A percentile compares a stretch with the other conserved stretches of the same genome.
Conservation (phyloP, 352 stramenopile genomes). For the Pythium coloratum region DNA sequence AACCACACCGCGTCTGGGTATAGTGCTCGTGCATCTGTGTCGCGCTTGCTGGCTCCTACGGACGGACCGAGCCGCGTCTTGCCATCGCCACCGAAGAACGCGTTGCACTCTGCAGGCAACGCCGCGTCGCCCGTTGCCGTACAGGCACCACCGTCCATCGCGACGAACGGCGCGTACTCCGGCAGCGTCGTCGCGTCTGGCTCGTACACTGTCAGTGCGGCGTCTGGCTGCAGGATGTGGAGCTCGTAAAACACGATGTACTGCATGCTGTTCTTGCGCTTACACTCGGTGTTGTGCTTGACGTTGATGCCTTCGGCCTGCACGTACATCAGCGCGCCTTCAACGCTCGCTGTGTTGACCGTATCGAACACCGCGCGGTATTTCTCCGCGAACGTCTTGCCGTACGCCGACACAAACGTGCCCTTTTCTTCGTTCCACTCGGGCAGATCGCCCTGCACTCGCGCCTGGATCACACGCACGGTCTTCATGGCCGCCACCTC, state of each 20-base stretch:
- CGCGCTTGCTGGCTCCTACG: constrained; percentile 38
- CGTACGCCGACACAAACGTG: constrained; percentile 46
- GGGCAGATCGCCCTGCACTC: constrained; percentile 50
- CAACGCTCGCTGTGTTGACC: constrained; percentile 74
- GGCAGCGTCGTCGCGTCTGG: constrained; percentile 24
- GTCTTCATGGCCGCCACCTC: constrained; percentile 37
- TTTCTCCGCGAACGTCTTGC: constrained; percentile 35
- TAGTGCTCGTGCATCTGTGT: constrained; percentile 42
- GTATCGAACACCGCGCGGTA: constrained; percentile 60
- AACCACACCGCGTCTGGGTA: constrained; percentile 67
- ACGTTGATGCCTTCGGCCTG: constrained; percentile 77
- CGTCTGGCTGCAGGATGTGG: constrained; percentile 46
- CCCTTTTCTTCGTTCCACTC: constrained; percentile 41
- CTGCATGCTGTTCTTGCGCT: constrained; percentile 69
- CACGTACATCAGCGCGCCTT: constrained; percentile 80
- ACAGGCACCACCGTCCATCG: constrained; percentile 64
- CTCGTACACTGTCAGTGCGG: constrained; percentile 37
- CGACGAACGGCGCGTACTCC: constrained; percentile 55
- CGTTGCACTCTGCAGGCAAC: constrained; percentile 17
- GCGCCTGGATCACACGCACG: constrained; percentile 52
- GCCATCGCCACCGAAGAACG: constrained; percentile 21
- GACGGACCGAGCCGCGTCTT: constrained; percentile 35
- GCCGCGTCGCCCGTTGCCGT: constrained; percentile 26
- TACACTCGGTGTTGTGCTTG: constrained; percentile 35
- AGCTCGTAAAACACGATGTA: constrained; percentile 79